These are phyloP conservation scores for Lactarius indigo DNA, from an alignment of 768 basidiomycete genomes.

Conservation along the genomic window DNA sequence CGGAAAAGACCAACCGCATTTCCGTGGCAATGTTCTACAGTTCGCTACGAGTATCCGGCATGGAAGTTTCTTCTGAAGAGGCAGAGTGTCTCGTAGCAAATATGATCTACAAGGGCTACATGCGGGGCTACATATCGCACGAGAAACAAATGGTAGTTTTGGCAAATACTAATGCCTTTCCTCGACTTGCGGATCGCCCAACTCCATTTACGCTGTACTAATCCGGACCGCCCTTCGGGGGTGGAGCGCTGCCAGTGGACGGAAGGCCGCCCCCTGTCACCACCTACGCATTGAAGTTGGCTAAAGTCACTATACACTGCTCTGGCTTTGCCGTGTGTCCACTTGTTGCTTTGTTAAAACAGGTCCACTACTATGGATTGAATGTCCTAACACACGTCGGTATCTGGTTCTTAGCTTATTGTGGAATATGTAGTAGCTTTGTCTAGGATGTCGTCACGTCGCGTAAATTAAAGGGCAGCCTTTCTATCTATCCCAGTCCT, in stretches of 20 bases:
- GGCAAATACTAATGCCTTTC: slow-evolving; percentile 76
- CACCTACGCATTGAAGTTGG: neutral
- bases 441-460: neutral
- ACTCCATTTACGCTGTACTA: slow-evolving; percentile 43
- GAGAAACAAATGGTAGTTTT: slow-evolving; percentile 93
- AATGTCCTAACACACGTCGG: neutral
- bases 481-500: slow-evolving; percentile 64
- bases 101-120: slow-evolving; percentile 90
- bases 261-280: neutral
- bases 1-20: slow-evolving; percentile 70
- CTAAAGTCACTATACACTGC: neutral
- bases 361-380: neutral
- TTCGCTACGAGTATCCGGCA: slow-evolving; percentile 69
- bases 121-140: slow-evolving; percentile 96
- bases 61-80: slow-evolving; percentile 70
- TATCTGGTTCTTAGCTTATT: neutral
- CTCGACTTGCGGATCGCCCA: slow-evolving; percentile 60
- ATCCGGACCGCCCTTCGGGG: neutral
- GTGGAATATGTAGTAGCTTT: neutral
- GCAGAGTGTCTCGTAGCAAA: slow-evolving; percentile 93
- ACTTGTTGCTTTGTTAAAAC: neutral
- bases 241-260: neutral
- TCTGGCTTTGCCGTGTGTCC: neutral
- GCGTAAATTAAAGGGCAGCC: slow-evolving; percentile 2
- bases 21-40: slow-evolving; percentile 77